These are phyloP conservation scores for Persicaria maculosa DNA, from an alignment of 148 eudicot species.

Conservation along the genomic window DNA sequence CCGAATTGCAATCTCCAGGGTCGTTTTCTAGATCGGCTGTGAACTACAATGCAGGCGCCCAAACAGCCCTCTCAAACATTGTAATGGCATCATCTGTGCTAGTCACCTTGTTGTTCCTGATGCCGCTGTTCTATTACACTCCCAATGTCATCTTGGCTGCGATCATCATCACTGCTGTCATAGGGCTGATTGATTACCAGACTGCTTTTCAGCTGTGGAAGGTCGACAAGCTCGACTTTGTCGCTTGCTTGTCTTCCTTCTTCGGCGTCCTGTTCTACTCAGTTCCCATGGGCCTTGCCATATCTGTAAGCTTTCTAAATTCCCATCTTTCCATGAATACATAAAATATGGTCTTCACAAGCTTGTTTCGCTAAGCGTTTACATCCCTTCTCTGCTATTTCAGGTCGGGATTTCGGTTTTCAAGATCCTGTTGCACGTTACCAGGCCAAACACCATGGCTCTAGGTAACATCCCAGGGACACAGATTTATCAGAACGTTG, in stretches of 20 bases:
- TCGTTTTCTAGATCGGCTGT: constrained; percentile 69
- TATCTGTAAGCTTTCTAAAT: constrained; percentile 3
- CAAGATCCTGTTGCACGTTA: constrained; percentile 79
- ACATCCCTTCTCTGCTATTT: background rate
- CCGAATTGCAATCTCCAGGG: constrained; percentile 25
- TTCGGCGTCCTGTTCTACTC: constrained; percentile 53
- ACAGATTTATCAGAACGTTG: constrained; percentile 55
- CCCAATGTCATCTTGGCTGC: constrained; percentile 57
- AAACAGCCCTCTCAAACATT: constrained; percentile 61
- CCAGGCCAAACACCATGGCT: constrained; percentile 68
- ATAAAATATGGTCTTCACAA: too few relatives aligned
- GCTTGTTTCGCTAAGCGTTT: background rate
- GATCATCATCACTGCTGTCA: constrained; percentile 56
- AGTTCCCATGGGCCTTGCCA: constrained; percentile 46
- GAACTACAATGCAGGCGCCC: constrained; percentile 59
- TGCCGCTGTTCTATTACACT: constrained; percentile 64
- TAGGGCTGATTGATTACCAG: constrained; percentile 54
- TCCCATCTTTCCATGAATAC: background rate
- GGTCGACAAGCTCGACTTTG: constrained; percentile 50
- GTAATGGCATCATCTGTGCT: constrained; percentile 57
- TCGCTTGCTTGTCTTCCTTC: constrained; percentile 48
- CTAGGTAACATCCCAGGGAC: constrained; percentile 84
- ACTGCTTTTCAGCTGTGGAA: constrained; percentile 53
- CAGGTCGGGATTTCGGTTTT: constrained; percentile 89
- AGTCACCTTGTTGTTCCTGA: constrained; percentile 51